Evolutionary conservation across 306 rosid species (phyloP), one percentile per base, ranked within the genome.

Genomic region (Gynostemma pentaphyllum): DNA sequence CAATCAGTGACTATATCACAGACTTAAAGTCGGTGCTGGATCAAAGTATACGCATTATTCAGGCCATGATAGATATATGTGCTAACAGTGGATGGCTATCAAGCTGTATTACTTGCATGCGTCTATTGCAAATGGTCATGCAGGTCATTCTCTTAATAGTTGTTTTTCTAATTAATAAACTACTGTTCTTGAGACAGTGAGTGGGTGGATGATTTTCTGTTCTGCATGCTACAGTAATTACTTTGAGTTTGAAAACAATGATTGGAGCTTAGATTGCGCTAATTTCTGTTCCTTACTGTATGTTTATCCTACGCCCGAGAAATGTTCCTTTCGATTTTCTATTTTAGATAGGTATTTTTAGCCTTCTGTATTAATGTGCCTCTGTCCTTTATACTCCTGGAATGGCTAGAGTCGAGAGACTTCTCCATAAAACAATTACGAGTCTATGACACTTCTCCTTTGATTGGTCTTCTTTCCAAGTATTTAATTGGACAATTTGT

Each of bases 41-140:
- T 81, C 98, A 92, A 77, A 92, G 98, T 69, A 92, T 92, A 64
- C 92, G 96, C 9, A 71, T 92, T 63, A 92, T 86, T 69, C 98
- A 92, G 90, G 98, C 98, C 68, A 88, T 92, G 96, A 92, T 88
- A 74, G 98, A 92, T 76, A 86, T 92, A 70, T 88, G 96, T 69
- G 92, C 96, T 59, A 92, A 92, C 69, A 88, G 95, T 24, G 96
- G 98, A 62, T 92, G 96, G 98, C 90, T 92, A 57, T 82, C 87
- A 28, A 92, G 98, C 81, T 75, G 95, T 42, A 70, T 88, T 32
- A 82, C 88, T 26, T 92, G 96, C 81, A 92, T 92, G 96, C 95
- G 79, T 75, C 94, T 92, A 67, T 70, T 92, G 79, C 98, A 91
- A 84, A 91, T 91, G 98, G 80, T 91, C 83, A 82, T 91, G 84